A percentile compares a stretch with the other conserved stretches of the same genome.
Conservation (phyloP, 2,329 filamentous ascomycete species). For the Exserohilum turcica region DNA sequence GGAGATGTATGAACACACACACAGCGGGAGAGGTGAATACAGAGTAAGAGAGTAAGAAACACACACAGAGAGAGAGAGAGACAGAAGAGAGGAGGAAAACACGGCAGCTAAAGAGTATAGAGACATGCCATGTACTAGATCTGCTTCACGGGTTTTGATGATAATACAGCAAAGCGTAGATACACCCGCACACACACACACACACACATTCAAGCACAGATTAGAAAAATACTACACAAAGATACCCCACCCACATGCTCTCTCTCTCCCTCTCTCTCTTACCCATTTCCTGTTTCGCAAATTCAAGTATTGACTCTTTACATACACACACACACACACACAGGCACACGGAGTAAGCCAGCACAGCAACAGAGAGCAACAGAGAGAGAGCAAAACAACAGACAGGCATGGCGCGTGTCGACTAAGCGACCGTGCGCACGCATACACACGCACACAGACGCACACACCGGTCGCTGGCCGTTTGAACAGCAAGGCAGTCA, state of each 20-base stretch:
- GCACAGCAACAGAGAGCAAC: too few species aligned
- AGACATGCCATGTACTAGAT: too few species aligned
- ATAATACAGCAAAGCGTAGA: too few species aligned
- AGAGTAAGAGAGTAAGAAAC: neutral
- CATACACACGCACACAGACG: neutral
- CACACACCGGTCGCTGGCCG: conserved; percentile 2
- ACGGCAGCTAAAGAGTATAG: too few species aligned
- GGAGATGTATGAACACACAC: neutral
- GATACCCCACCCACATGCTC: neutral
- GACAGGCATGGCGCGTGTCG: too few species aligned
- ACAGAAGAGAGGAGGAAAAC: too few species aligned
- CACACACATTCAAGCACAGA: too few species aligned
- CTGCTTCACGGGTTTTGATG: too few species aligned
- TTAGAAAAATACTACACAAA: too few species aligned
- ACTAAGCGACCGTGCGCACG: neutral
- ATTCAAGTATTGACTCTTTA: neutral
- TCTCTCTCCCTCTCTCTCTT: neutral
- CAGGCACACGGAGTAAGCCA: too few species aligned
- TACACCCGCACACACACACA: too few species aligned
- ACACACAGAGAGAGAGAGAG: neutral
- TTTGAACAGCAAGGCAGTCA: conserved; percentile 29
- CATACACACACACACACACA: neutral
- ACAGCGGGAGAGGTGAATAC: neutral
- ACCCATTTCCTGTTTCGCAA: neutral
- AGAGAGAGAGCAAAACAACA: neutral